Evolutionary conservation across 495 filamentous ascomycete species (phyloP), one percentile per base, ranked within the genome.

Genomic region (Jackrogersella multiformis): DNA sequence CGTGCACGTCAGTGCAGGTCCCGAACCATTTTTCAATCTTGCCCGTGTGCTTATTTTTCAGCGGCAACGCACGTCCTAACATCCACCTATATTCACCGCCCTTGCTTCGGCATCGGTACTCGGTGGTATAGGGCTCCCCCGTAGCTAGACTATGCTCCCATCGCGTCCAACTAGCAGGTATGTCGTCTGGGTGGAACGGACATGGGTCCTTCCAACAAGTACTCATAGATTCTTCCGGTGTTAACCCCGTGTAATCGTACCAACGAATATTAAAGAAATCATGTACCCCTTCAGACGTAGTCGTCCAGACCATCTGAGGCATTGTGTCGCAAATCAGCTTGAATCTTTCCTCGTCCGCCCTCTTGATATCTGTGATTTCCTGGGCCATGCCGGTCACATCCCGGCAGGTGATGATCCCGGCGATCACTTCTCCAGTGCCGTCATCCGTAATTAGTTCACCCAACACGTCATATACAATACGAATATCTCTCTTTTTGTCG

Each of bases 51-150:
- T 82, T 82, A 66, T 90, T 85, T 52, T 77, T 77, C 56, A 92
- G 73, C 0, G 90, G 89, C 32, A 88, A 61, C 0, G 88, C 90
- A 36, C 85, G 80, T 30, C 86, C 87, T 4, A 91, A 77, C 83
- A 92, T 91, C 89, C 89, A 91, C 39, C 88, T 78, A 84, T 84
- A 91, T 39, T 87, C 85, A 3, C 88, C 89, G 48, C 86, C 81
- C 36, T 83, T 81, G 38, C 80, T 85, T 45, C 75, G 78, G 51
- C 85, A 88, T n/a, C 90, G 85, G 62, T 90, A 92, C 69, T 92
- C 90, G 10, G 81, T 84, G 32, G 73, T 72, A 68, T 88, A 92
- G 20, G 86, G 82, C 20, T 89, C 85, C 10, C 90, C 90, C 13
- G 89, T 90, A 16, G 68, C 67, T 15, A 92, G 70, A 48, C 81